Evolutionary conservation across 1,284 basidiomycete species (phyloP).

Genomic region (Naganishia albida): DNA sequence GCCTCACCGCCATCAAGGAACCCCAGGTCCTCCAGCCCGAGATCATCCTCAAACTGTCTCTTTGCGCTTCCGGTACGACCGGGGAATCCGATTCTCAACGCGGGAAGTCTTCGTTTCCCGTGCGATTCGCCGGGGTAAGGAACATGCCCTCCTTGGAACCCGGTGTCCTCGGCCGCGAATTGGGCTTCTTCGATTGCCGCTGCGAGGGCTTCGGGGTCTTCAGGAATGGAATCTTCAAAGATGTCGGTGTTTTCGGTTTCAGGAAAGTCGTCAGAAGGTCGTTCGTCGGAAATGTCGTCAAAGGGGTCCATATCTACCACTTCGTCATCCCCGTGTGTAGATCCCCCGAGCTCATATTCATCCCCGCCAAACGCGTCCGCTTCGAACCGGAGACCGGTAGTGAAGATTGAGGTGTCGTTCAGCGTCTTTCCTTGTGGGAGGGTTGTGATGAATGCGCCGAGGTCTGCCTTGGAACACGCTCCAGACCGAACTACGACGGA

Average conservation of each 20-base stretch:
- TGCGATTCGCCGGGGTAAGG: background rate
- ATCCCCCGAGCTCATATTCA: no score
- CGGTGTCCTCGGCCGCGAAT: conserved; percentile 4
- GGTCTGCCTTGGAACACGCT: conserved; percentile 67
- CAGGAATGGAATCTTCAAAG: background rate
- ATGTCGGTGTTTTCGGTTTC: background rate
- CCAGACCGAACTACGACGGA: conserved; percentile 63
- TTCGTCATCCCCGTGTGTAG: conserved; percentile 30
- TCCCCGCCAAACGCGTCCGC: conserved; percentile 12
- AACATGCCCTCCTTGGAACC: background rate
- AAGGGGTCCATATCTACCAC: conserved; percentile 19
- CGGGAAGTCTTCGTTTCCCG: background rate
- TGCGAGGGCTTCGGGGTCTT: conserved; percentile 15
- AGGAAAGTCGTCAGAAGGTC: background rate
- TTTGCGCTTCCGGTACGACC: background rate
- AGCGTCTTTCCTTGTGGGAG: conserved; percentile 63
- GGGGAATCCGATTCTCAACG: conserved; percentile 8
- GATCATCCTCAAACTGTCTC: conserved; percentile 25
- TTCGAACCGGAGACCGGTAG: conserved; percentile 52
- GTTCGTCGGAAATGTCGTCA: background rate
- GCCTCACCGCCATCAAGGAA: background rate
- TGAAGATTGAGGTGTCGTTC: conserved; percentile 63
- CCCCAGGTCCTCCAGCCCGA: conserved; percentile 18
- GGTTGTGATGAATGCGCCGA: conserved; percentile 82
- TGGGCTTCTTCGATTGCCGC: conserved; percentile 27